These are phyloP conservation scores for Neonothopanus nambi DNA, from an alignment of 1,284 basidiomycete species.

Conservation along the genomic window DNA sequence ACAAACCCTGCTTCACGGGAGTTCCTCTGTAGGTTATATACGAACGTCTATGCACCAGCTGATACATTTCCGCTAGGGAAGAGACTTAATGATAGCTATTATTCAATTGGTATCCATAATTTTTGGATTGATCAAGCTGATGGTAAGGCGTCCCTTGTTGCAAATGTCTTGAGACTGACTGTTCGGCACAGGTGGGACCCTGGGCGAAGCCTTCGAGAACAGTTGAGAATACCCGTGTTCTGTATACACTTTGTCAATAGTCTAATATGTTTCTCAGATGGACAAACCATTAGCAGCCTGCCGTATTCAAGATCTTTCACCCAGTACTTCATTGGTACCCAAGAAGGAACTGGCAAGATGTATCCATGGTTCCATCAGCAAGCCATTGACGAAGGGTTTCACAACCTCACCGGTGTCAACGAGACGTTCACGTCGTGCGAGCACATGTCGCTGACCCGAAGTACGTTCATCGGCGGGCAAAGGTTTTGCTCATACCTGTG, in stretches of 20 bases:
- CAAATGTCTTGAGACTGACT: neutral
- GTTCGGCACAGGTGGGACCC: conserved; percentile 30
- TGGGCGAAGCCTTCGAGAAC: conserved; percentile 41
- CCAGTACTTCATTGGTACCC: conserved; percentile 41
- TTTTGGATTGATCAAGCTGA: conserved; percentile 47
- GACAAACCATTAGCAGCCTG: conserved; percentile 33
- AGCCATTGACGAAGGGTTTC: conserved; percentile 19
- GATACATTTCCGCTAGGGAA: conserved; percentile 31
- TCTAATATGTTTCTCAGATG: conserved; percentile 27
- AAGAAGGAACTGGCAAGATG: conserved; percentile 40
- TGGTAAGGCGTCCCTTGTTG: conserved; percentile 21
- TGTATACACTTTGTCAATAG: neutral
- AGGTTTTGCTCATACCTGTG: conserved; percentile 43
- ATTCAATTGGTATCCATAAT: conserved; percentile 42
- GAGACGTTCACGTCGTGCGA: conserved; percentile 27
- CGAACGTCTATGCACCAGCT: neutral
- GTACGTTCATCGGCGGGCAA: conserved; percentile 41
- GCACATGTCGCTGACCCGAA: conserved; percentile 41
- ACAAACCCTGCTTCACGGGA: conserved; percentile 34
- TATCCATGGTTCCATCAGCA: conserved; percentile 44
- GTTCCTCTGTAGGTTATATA: conserved; percentile 28
- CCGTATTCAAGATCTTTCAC: conserved; percentile 38
- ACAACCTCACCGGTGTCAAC: conserved; percentile 13
- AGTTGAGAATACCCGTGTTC: conserved; percentile 24
- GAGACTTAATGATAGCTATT: conserved; percentile 41